A percentile compares a stretch with the other conserved stretches of the same genome.
phyloP scores from a whole-genome alignment of 1,284 basidiomycete species.

The Microbotryomycetes sp. region DNA sequence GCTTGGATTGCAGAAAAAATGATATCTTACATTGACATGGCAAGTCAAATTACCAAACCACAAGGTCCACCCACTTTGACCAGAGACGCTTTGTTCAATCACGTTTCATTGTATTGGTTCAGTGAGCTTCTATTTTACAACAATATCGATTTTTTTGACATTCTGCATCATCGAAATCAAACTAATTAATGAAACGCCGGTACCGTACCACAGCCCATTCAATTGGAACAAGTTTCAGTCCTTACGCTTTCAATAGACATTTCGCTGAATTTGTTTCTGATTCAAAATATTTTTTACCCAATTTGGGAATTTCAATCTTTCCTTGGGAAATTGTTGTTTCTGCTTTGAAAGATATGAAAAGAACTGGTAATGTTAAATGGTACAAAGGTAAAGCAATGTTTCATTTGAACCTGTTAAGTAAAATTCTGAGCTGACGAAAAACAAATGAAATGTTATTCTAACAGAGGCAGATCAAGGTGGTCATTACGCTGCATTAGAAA shows the following conservation, averaged over 20 bases:
- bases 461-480: slow-evolving; percentile 19
- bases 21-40: slow-evolving; percentile 6
- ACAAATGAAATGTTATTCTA: not conserved
- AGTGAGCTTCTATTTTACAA: not conserved
- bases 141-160: not conserved
- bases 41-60: not conserved
- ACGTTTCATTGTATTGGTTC: slow-evolving; percentile 23
- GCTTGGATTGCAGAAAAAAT: slow-evolving; percentile 29
- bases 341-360: not conserved
- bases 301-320: slow-evolving; percentile 15
- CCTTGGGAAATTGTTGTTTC: slow-evolving; percentile 18
- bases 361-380: slow-evolving; percentile 15
- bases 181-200: not conserved
- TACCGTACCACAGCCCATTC: slow-evolving; percentile 3
- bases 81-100: slow-evolving; percentile 5
- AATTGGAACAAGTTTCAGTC: slow-evolving; percentile 23
- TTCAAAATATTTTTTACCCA: slow-evolving; percentile 13
- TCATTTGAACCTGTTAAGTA: no score
- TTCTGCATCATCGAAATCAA: not conserved
- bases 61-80: slow-evolving; percentile 3
- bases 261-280: slow-evolving; percentile 10
- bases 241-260: slow-evolving; percentile 23
- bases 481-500: slow-evolving; percentile 20
- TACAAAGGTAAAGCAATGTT: slow-evolving; percentile 1
- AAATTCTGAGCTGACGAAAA: no score